Base-by-base conservation (phyloP, 129 eudicot species). In the Artemisia annua region DNA sequence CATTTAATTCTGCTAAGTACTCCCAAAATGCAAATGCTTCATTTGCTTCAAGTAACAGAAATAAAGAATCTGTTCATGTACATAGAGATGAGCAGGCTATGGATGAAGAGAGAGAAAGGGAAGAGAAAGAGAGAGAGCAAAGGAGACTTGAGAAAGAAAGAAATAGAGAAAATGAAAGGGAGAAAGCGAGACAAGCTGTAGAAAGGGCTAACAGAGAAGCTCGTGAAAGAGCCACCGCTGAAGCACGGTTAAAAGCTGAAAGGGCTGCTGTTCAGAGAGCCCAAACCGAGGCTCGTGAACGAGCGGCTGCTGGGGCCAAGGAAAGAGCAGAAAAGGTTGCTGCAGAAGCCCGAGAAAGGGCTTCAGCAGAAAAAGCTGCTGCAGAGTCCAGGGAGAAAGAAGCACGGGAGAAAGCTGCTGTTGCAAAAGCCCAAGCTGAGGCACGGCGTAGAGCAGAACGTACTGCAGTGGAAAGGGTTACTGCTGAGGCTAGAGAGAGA, bases 261-360 rank as follows among this genome's bases (percentile, higher is more conserved):
- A 76, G 89, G 63, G 83, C 82, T 67, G 98, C 96, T 39, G 98
- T 92, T 73, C 96, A 84, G 81, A 82, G 96, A 77, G 98, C 87
- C 32, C 96, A 92, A 73, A 87, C 90, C 13, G 98, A 92, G 83
- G 98, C 98, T 15, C 98, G 98, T 81, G 96, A 87, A 78, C 85
- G 98, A 66, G 97, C 97, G 9, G 94, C 96, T 57, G 79, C 77
- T 20, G 97, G 83, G 53, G 97, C 97, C 39, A 85, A 75, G 73
- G 93, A 78, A 69, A 85, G 91, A 79, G 96, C 97, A 49, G 98
- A 89, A 74, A 83, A 75, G 67, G 96, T 88, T 19, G 96, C 89
- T 48, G 71, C 85, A 15, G 96, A 89, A 73, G 90, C 96, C 69
- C 83, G 65, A 63, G 96, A 86, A 75, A 83, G 76, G 64, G 87